Evolutionary conservation across 345 rosid genomes (phyloP).

Genomic region (Jatropha curcas): DNA sequence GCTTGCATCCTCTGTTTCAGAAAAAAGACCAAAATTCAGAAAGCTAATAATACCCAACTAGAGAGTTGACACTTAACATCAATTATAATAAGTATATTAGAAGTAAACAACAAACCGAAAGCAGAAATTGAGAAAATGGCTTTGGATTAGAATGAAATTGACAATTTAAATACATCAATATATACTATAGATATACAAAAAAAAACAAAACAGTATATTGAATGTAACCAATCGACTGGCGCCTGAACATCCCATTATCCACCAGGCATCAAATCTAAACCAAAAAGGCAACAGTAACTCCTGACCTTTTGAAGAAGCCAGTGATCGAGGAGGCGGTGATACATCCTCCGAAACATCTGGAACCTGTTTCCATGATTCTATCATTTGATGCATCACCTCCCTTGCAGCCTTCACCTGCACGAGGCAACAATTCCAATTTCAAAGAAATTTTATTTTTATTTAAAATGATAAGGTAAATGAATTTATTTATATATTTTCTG

Average conservation of each 20-base stretch:
- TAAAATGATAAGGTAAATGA: too few species aligned
- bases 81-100: too few species aligned
- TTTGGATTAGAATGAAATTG: neutral
- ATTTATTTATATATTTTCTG: too few species aligned
- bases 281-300: constrained; percentile 1
- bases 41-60: neutral
- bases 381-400: constrained; percentile 84
- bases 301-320: constrained; percentile 69
- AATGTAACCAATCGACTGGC: constrained; percentile 1
- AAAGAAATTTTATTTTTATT: too few species aligned
- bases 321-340: constrained; percentile 66
- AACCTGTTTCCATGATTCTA: constrained; percentile 92
- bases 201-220: too few species aligned
- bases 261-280: neutral
- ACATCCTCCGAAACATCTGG: constrained; percentile 79
- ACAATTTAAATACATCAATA: neutral
- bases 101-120: neutral
- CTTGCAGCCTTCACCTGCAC: constrained; percentile 84
- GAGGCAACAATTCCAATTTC: constrained; percentile 1
- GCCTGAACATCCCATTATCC: neutral
- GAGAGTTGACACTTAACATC: neutral
- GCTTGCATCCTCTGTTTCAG: constrained; percentile 52
- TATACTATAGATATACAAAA: too few species aligned
- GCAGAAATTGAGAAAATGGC: neutral
- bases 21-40: constrained; percentile 8